Conservation (phyloP, 2,329 filamentous ascomycete genomes). For the Aspergillus ochraceus region DNA sequence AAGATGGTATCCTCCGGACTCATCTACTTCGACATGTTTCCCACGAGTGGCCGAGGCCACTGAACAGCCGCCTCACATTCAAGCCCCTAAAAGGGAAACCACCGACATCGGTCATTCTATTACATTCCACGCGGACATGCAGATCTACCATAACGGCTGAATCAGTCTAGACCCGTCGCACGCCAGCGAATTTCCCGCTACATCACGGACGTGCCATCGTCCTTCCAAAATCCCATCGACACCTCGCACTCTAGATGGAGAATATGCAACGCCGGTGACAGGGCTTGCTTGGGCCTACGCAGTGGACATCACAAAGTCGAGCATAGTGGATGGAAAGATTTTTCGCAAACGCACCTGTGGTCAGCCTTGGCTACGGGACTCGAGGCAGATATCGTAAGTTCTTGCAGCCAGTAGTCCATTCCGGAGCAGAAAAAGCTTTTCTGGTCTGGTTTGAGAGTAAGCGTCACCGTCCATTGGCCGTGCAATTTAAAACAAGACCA, state of each 20-base stretch:
- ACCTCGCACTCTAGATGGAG: not conserved
- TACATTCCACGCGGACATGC: constrained; percentile 1
- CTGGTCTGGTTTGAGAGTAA: not conserved
- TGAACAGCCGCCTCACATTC: not conserved
- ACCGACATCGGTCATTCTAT: not conserved
- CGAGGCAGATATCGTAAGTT: not conserved
- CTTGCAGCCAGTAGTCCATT: not conserved
- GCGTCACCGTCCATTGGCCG: not conserved
- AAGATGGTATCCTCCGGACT: too few species aligned
- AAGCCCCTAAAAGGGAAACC: not conserved
- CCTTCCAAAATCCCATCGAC: not conserved
- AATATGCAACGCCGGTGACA: not conserved
- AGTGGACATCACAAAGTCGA: not conserved
- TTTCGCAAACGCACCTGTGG: not conserved
- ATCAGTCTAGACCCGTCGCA: constrained; percentile 6
- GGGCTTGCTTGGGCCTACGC: not conserved
- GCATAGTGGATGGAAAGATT: not conserved
- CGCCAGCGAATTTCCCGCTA: not conserved
- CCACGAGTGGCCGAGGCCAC: not conserved
- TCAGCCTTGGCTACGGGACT: not conserved
- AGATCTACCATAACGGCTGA: constrained; percentile 1
- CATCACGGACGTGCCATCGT: not conserved
- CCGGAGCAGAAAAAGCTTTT: not conserved
- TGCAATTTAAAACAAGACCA: not conserved
- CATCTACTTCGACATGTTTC: too few species aligned